Base-by-base conservation (phyloP, 2,329 filamentous ascomycete genomes). In the Chrysoporthe deuterocubensis region DNA sequence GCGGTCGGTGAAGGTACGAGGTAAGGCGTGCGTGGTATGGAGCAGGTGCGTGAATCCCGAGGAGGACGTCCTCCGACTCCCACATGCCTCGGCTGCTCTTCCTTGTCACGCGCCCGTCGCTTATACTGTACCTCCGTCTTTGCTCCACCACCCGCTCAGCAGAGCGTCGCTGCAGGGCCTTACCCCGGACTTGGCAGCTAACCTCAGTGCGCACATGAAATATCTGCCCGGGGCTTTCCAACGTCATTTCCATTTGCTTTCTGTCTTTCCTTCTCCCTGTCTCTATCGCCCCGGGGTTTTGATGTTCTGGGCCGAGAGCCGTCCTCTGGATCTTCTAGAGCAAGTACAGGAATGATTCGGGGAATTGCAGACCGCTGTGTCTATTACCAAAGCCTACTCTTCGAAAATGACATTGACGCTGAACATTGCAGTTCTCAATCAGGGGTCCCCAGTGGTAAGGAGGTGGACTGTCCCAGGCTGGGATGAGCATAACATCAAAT, bases 71-170 rank as follows among this genome's bases (percentile, higher is more conserved):
- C 34, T 57, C 44, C 6, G 3, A 5, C 16, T 58, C 40, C 62
- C 66, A 56, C 54, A 43, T 70, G 68, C 68, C 68, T 70, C 68
- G 68, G 68, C 63, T 63, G 60, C 57, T 67, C 60, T 57, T 46
- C 26, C 48, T 13, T 9, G 32, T 46, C 50, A 42, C 54, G 26
- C 26, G 26, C 2, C 26, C 26, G 26, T 26, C 26, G 26, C 26
- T 26, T 26, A 26, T 26, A 26, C 26, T 26, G 26, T 26, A 26
- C 26, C 1, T 26, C 26, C 26, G 26, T 26, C 26, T 26, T 26
- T 26, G 26, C 26, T 26, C 26, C 26, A 26, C 26, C 26, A 26
- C 26, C 26, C 26, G 26, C 26, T 26, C 26, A 26, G 26, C 5
- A 65, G 58, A 59, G 40, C 7, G 21, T 26, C 4, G 18, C 13